These are phyloP conservation scores for Quercus engelmannii DNA, from an alignment of 306 rosid species.

Conservation along the genomic window DNA sequence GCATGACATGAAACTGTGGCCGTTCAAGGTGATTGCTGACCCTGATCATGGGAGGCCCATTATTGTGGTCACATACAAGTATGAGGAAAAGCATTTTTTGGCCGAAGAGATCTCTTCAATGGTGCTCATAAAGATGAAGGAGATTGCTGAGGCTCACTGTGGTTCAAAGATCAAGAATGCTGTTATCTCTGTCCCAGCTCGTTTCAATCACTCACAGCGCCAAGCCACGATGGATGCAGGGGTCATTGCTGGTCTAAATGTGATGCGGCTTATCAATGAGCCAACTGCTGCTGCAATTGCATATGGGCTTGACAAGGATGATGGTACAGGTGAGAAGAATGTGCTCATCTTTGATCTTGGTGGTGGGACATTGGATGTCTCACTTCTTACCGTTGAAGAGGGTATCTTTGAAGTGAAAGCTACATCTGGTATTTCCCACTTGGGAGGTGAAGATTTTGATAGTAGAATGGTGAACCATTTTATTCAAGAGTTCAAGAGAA, in stretches of 20 bases:
- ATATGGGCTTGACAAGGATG: constrained; percentile 46
- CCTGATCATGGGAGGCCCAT: constrained; percentile 33
- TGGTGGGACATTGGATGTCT: constrained; percentile 43
- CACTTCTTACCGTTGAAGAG: constrained; percentile 36
- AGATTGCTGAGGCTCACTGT: constrained; percentile 39
- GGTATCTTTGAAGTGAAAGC: constrained; percentile 41
- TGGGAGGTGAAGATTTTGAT: constrained; percentile 45
- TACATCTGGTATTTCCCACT: constrained; percentile 34
- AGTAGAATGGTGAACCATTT: constrained; percentile 37
- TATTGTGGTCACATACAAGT: constrained; percentile 33
- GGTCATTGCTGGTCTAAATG: constrained; percentile 32
- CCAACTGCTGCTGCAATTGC: constrained; percentile 48
- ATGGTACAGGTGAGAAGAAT: constrained; percentile 18
- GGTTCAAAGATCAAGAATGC: constrained; percentile 27
- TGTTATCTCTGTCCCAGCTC: constrained; percentile 43
- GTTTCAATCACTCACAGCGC: constrained; percentile 33
- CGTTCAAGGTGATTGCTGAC: constrained; percentile 39
- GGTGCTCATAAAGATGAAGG: constrained; percentile 39
- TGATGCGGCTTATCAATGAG: constrained; percentile 40
- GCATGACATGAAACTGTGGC: constrained; percentile 39
- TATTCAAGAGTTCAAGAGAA: constrained; percentile 39
- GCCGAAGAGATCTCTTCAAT: constrained; percentile 42
- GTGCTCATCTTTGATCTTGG: constrained; percentile 43
- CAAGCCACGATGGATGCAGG: constrained; percentile 46
- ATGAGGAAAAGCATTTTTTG: constrained; percentile 32